These are phyloP conservation scores for Sugiyamaella smithiae DNA, from an alignment of 805 yeast genomes.

Conservation along the genomic window DNA sequence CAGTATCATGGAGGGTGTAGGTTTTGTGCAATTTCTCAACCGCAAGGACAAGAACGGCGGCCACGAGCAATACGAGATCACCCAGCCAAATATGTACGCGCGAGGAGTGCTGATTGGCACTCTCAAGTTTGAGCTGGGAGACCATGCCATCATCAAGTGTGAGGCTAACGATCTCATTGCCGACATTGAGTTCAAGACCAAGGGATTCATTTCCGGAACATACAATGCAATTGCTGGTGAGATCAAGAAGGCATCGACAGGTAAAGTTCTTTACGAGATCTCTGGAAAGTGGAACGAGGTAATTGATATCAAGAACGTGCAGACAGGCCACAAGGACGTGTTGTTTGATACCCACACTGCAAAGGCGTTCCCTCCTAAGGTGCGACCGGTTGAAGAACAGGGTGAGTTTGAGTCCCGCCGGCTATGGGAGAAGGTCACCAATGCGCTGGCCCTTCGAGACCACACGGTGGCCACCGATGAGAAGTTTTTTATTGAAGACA, in stretches of 20 bases:
- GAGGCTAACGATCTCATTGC: constrained; percentile 57
- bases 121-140: constrained; percentile 88
- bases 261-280: constrained; percentile 60
- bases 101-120: constrained; percentile 91
- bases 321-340: constrained; percentile 46
- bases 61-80: constrained; percentile 71
- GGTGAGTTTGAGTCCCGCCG: constrained; percentile 75
- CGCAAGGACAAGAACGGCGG: constrained; percentile 37
- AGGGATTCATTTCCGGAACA: constrained; percentile 90
- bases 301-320: constrained; percentile 61
- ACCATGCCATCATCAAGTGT: constrained; percentile 76
- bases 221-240: constrained; percentile 85
- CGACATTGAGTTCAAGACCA: constrained; percentile 89
- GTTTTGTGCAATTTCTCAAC: constrained; percentile 65
- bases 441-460: constrained; percentile 74
- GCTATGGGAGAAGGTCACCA: constrained; percentile 79
- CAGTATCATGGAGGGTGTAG: constrained; percentile 92
- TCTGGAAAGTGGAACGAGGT: constrained; percentile 93
- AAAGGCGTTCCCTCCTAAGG: constrained; percentile 57
- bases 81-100: constrained; percentile 96
- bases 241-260: constrained; percentile 50
- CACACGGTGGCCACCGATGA: constrained; percentile 86
- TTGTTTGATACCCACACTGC: constrained; percentile 63
- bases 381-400: constrained; percentile 77
- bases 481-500: constrained; percentile 80